These are phyloP conservation scores for Paralagenidium karlingii DNA, from an alignment of 352 stramenopile genomes.

Conservation along the genomic window DNA sequence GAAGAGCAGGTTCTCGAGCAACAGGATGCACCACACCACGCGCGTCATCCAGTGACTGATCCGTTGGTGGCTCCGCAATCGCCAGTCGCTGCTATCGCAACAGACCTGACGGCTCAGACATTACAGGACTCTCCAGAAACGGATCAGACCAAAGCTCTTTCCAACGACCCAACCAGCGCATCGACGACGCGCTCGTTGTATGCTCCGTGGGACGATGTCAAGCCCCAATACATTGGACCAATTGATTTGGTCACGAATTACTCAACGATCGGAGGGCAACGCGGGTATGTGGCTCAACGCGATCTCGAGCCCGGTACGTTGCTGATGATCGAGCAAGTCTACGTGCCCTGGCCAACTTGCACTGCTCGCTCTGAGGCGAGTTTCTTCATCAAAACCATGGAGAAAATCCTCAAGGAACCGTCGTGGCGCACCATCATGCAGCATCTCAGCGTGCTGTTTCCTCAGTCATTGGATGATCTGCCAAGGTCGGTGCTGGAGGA, in stretches of 20 bases:
- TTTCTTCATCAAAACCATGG: constrained; percentile 85
- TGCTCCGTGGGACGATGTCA: constrained; percentile 56
- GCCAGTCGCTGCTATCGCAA: not conserved
- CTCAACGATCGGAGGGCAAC: constrained; percentile 51
- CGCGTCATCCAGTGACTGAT: constrained; percentile 4
- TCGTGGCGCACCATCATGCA: constrained; percentile 28
- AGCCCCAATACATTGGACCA: constrained; percentile 70
- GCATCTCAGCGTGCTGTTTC: constrained; percentile 78
- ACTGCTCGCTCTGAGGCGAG: constrained; percentile 60
- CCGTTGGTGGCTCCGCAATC: constrained; percentile 7
- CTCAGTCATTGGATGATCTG: constrained; percentile 64
- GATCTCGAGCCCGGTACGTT: constrained; percentile 80
- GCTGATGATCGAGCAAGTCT: constrained; percentile 83
- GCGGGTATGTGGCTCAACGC: constrained; percentile 76
- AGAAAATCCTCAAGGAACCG: constrained; percentile 58
- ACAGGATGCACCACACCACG: not conserved
- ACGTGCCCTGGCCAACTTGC: constrained; percentile 81
- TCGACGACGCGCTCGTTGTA: constrained; percentile 24
- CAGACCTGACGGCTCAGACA: constrained; percentile 1
- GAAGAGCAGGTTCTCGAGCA: constrained; percentile 7
- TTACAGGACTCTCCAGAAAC: too few relatives aligned
- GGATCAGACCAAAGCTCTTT: too few relatives aligned
- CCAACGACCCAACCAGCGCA: not conserved
- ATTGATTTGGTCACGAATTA: constrained; percentile 53
- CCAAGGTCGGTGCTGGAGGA: constrained; percentile 33